Evolutionary conservation across 306 rosid genomes (phyloP).

Genomic region (Luffa acutangula): DNA sequence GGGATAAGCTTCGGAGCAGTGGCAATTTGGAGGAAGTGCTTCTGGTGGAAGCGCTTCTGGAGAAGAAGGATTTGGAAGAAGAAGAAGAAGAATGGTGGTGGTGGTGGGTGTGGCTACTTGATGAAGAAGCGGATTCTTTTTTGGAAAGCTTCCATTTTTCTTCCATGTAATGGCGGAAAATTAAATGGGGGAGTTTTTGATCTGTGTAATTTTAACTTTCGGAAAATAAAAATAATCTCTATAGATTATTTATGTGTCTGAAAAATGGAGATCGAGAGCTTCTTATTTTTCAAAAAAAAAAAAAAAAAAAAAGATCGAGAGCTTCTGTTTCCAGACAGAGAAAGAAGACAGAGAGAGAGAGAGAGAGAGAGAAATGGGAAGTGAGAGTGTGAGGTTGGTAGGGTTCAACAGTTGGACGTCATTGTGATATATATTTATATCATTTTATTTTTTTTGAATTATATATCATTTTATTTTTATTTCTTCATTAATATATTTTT

Average conservation of each 20-base stretch:
- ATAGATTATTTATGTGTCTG: not conserved
- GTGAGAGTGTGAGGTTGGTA: conserved; percentile 9
- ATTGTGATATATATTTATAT: not conserved
- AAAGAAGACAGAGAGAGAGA: not conserved
- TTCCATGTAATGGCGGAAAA: conserved; percentile 23
- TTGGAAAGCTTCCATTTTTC: conserved; percentile 79
- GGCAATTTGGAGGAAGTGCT: conserved; percentile 55
- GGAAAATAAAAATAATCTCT: not conserved
- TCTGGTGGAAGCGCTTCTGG: conserved; percentile 48
- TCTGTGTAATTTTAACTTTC: not conserved
- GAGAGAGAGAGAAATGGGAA: not conserved
- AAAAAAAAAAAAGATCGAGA: too few relatives aligned
- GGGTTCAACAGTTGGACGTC: not conserved
- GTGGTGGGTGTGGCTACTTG: not conserved
- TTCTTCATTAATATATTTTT: too few relatives aligned
- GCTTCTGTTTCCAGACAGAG: not conserved
- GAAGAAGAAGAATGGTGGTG: not conserved
- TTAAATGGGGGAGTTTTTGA: not conserved
- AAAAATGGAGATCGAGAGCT: not conserved
- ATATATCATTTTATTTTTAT: too few relatives aligned
- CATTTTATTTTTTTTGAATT: too few relatives aligned
- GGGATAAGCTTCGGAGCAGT: conserved; percentile 53
- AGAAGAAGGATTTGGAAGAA: conserved; percentile 34
- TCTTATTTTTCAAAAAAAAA: too few relatives aligned
- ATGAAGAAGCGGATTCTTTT: conserved; percentile 27